Evolutionary conservation across 1,284 basidiomycete genomes (phyloP).

Genomic region (Puccinia brachypodii): DNA sequence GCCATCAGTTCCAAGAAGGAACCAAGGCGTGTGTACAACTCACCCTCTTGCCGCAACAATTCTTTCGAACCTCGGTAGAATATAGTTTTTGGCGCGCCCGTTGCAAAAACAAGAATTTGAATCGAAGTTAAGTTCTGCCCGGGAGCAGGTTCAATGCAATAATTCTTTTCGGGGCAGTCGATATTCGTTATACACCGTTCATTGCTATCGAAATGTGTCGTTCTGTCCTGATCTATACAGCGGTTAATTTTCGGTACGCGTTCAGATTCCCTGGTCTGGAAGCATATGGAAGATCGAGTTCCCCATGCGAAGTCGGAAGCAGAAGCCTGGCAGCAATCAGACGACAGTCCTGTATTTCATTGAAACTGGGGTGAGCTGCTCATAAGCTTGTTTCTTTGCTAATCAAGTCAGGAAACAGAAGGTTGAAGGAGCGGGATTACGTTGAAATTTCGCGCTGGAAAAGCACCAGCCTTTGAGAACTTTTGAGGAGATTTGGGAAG

Average conservation of each 20-base stretch:
- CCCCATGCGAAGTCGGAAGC: not conserved
- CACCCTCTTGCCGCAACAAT: constrained; percentile 6
- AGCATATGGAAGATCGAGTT: constrained; percentile 1
- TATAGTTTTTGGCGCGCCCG: not conserved
- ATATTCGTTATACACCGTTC: not conserved
- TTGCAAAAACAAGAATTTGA: not conserved
- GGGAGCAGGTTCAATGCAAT: not conserved
- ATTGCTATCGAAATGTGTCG: not conserved
- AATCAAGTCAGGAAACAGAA: not conserved
- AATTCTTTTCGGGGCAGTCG: not conserved
- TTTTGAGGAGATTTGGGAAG: not conserved
- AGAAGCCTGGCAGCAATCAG: not conserved
- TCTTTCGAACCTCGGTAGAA: not conserved
- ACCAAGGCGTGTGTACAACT: not conserved
- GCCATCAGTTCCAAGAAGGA: not conserved
- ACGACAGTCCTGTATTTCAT: not conserved
- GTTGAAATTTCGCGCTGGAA: not conserved
- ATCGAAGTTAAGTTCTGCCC: not conserved
- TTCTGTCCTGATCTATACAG: not conserved
- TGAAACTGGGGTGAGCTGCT: not conserved
- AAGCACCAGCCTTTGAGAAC: constrained; percentile 19
- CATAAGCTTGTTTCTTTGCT: not conserved
- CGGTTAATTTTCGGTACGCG: not conserved
- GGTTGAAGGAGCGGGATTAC: not conserved
- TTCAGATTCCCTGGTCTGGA: not conserved